Conservation (phyloP, 2,329 filamentous ascomycete genomes). For the Botryosphaeria agaves region DNA sequence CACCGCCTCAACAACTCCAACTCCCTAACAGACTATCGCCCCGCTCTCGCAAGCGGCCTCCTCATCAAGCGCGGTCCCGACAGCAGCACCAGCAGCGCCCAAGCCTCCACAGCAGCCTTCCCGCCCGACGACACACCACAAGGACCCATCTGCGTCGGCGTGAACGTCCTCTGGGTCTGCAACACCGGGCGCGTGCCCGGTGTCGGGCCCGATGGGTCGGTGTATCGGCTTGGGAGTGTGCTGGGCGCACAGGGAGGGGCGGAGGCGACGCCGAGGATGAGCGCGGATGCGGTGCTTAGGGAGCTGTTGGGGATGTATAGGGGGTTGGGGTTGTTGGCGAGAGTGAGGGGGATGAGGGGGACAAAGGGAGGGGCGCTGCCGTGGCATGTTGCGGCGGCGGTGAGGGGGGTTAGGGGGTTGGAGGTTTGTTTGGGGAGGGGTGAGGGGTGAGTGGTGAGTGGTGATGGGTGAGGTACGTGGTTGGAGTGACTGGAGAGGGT, state of each 20-base stretch:
- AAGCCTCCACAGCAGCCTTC: too few relatives aligned
- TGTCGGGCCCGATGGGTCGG: too few relatives aligned
- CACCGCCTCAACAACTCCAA: slow-evolving; percentile 31
- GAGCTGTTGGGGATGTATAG: slow-evolving; percentile 57
- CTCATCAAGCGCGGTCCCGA: slow-evolving; percentile 23
- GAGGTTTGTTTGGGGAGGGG: slow-evolving; percentile 4
- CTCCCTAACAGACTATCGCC: slow-evolving; percentile 15
- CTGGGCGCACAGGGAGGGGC: too few relatives aligned
- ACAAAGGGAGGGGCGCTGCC: slow-evolving; percentile 45
- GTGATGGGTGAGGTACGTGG: too few relatives aligned
- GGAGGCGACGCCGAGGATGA: slow-evolving; percentile 15
- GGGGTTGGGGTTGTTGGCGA: slow-evolving; percentile 49
- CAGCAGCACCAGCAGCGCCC: too few relatives aligned
- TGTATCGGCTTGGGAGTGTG: too few relatives aligned
- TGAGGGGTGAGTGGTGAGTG: too few relatives aligned
- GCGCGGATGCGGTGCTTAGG: slow-evolving; percentile 43
- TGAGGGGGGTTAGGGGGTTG: slow-evolving; percentile 49
- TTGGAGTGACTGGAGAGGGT: too few relatives aligned
- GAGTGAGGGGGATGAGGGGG: slow-evolving; percentile 42
- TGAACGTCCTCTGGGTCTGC: slow-evolving; percentile 29
- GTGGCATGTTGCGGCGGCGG: slow-evolving; percentile 59
- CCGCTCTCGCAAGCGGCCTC: slow-evolving; percentile 23
- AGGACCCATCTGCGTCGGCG: slow-evolving; percentile 12
- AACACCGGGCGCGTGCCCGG: too few relatives aligned
- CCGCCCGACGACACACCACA: too few relatives aligned